phyloP scores from a whole-genome alignment of 2,329 filamentous ascomycete genomes.

The Polytolypa hystricis region DNA sequence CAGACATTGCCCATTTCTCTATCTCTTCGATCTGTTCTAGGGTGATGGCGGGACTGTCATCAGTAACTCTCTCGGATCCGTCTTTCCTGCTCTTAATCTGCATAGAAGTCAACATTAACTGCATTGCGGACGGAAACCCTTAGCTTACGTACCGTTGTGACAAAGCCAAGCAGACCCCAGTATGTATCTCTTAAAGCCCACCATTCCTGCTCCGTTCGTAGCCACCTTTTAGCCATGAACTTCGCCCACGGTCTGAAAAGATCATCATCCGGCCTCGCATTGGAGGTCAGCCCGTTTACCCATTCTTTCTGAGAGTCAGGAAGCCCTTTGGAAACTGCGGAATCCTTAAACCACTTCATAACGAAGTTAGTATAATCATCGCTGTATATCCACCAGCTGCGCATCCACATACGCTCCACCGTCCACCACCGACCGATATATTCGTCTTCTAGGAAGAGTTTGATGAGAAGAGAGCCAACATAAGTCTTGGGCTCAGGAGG shows the following conservation, averaged over 20 bases:
- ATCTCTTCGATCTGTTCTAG: conserved; percentile 9
- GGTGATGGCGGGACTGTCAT: conserved; percentile 3
- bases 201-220: too few relatives aligned
- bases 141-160: conserved; percentile 11
- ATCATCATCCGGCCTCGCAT: conserved; percentile 17
- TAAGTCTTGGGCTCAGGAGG: conserved; percentile 13
- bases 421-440: conserved; percentile 16
- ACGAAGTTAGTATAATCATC: conserved; percentile 10
- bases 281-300: conserved; percentile 18
- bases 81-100: conserved; percentile 8
- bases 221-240: conserved; percentile 14
- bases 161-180: conserved; percentile 8
- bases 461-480: conserved; percentile 16
- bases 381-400: conserved; percentile 12
- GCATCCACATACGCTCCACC: conserved; percentile 10
- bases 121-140: too few relatives aligned
- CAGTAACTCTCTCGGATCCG: neutral
- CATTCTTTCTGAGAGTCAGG: conserved; percentile 14
- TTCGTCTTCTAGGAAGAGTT: conserved; percentile 14
- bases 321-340: conserved; percentile 17
- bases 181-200: conserved; percentile 5
- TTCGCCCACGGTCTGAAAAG: conserved; percentile 14
- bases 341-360: conserved; percentile 18
- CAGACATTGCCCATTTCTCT: conserved; percentile 11
- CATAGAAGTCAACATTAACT: neutral